Evolutionary conservation across 176 grass and related monocot genomes (phyloP), one percentile per base, ranked within the genome.

Genomic region (Zoysia pacifica): DNA sequence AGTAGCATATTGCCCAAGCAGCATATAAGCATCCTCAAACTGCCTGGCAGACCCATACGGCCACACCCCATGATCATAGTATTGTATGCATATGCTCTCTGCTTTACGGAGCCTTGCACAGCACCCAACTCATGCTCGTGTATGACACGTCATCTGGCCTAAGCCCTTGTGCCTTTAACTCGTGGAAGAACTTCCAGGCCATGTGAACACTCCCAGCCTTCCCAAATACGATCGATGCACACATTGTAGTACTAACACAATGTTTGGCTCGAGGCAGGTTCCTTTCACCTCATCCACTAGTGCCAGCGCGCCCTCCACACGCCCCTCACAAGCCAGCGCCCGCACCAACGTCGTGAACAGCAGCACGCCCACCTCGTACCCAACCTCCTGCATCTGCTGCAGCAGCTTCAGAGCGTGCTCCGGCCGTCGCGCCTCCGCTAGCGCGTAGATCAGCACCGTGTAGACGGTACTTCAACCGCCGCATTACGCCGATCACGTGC

Each of bases 301-400:
- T 18, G 72, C 51, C 39, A 97, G 75, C 1, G 91, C 89, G n/a
- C 54, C 78, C 44, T 87, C 87, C 0, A 94, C 20, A 11, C 69
- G 89, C 1, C 91, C 89, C 84, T 94, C 89, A 5, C 83, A 80
- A 6, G 89, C 87, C 73, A 97, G 83, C 5, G 85, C 67, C 43
- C 89, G 89, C 39, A 97, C 74, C 77, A 94, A 52, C 0, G 89
- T 97, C 1, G 94, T 97, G 74, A 97, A 94, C 52, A 94, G 81
- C 8, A 78, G 89, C 47, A 97, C 83, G 14, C 76, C 87, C 40
- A 97, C 85, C 69, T 94, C 91, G 16, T 97, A 94, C 46, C 94
- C 94, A 0, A 97, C 60, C 63, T 97, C 89, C 65, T 92, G 89
- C 94, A 97, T 97, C 72, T 94, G 89, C n/a, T 89, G 85, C 45